A percentile compares a stretch with the other conserved stretches of the same genome.
Evolutionary conservation across 2,329 filamentous ascomycete species (phyloP).

Genomic region (Volutella citrinella): DNA sequence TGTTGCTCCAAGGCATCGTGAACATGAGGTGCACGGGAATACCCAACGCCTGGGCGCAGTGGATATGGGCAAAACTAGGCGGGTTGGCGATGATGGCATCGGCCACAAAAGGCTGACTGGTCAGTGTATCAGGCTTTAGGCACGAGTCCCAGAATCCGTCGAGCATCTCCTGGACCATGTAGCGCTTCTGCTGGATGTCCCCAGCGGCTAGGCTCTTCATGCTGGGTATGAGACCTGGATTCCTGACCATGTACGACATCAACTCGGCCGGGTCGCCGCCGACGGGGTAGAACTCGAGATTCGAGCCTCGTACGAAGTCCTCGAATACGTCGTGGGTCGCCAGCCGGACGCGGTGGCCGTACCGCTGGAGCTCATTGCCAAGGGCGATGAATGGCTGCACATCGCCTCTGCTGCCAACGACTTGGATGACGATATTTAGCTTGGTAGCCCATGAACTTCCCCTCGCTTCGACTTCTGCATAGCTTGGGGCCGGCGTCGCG

Average conservation of each 20-base stretch:
- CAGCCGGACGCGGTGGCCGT: slow-evolving; percentile 14
- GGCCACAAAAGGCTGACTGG: slow-evolving; percentile 2
- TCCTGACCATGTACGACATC: slow-evolving; percentile 6
- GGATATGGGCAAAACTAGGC: slow-evolving; percentile 11
- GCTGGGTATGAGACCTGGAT: slow-evolving; percentile 1
- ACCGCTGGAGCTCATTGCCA: slow-evolving; percentile 7
- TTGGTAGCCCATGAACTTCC: no score
- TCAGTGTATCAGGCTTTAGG: neutral
- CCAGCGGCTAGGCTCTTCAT: slow-evolving; percentile 3
- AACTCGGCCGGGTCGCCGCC: slow-evolving; percentile 14
- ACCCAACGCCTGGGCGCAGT: slow-evolving; percentile 8
- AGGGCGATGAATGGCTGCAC: slow-evolving; percentile 14
- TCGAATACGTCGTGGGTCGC: slow-evolving; percentile 13
- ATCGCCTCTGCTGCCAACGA: slow-evolving; percentile 14
- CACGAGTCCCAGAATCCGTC: slow-evolving; percentile 7
- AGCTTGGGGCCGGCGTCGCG: no score
- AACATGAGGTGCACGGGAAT: slow-evolving; percentile 14
- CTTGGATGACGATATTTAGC: slow-evolving; percentile 17
- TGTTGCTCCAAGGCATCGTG: slow-evolving; percentile 6
- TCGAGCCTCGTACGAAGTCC: neutral
- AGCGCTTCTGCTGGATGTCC: slow-evolving; percentile 4
- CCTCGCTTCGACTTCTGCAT: no score
- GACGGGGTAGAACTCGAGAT: slow-evolving; percentile 8
- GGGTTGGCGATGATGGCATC: slow-evolving; percentile 11
- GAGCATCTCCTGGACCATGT: slow-evolving; percentile 6